Evolutionary conservation across 1,284 basidiomycete species (phyloP), one percentile per base, ranked within the genome.

Genomic region (Moesziomyces sp.): DNA sequence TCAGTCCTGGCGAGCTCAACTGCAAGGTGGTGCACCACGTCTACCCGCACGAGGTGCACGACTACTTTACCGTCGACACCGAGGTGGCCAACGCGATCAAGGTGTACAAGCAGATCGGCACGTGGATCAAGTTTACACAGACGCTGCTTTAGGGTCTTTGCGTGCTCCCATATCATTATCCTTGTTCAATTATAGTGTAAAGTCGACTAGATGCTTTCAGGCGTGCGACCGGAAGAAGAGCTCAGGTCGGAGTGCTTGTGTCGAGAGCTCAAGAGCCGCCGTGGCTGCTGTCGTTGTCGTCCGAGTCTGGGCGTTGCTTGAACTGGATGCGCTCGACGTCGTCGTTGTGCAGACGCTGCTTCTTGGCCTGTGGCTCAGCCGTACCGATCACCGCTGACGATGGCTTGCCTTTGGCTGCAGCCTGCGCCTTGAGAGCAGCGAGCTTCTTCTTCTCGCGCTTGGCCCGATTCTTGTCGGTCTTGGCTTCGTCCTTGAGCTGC

Each of bases 401-500:
- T 5, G 59, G 24, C 40, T 66, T 61, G 58, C 58, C 62, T 34
- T 58, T 66, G 55, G 52, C 55, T 5, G 59, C 67, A 30, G 63
- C 57, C 30, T 60, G 67, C 11, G 71, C 66, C 46, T 69, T 69
- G 28, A 74, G 44, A 3, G 71, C 71, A 1, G 77, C 77, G 4
- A 54, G 56, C 55, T 76, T 78, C 61, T 80, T 82, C 46, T 79
- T 81, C 23, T 81, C 79, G 21, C 80, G 72, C 50, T 80, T 81
- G 13, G 74, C 76, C 6, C 78, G 77, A 35, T 82, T 82, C 70
- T 81, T 83, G 51, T 67, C 60, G 35, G 80, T 82, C 56, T 81
- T 83, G 14, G 66, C 72, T 42, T 80, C 79, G 49, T 71, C 92
- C 28, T 57, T 58, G 19, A 38, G 47, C 45, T 69, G 65, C 4